A percentile compares a stretch with the other conserved stretches of the same genome.
Conservation (phyloP, 768 basidiomycete species). For the Kondoa subrosea region DNA sequence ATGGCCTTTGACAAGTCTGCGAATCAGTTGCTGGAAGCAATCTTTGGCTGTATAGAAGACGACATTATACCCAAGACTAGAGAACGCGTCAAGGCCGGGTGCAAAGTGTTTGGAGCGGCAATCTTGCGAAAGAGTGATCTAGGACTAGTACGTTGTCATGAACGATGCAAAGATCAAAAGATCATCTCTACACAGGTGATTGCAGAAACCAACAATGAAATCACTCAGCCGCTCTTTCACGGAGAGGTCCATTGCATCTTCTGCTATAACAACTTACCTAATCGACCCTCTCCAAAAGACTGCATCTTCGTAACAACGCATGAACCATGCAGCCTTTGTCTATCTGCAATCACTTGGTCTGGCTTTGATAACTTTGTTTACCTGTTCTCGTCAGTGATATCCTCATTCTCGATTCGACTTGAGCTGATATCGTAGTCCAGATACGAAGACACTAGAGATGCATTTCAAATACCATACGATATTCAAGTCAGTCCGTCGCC, state of each 20-base stretch:
- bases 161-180: neutral
- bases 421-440: too few species aligned
- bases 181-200: neutral
- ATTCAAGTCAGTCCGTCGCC: conserved; percentile 21
- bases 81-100: conserved; percentile 19
- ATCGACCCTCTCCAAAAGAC: conserved; percentile 22
- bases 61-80: conserved; percentile 26
- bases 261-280: conserved; percentile 17
- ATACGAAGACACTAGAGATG: conserved; percentile 29
- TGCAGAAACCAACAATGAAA: conserved; percentile 4
- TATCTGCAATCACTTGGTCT: conserved; percentile 28
- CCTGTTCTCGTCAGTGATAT: conserved; percentile 20
- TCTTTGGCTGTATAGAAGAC: conserved; percentile 20
- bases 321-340: conserved; percentile 29
- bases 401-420: too few species aligned
- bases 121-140: conserved; percentile 23
- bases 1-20: neutral
- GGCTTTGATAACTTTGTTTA: conserved; percentile 2
- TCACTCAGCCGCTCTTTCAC: neutral
- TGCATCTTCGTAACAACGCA: conserved; percentile 29
- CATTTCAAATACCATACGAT: conserved; percentile 28
- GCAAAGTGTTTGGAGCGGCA: conserved; percentile 29
- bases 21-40: neutral
- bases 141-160: conserved; percentile 14
- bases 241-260: conserved; percentile 16